A percentile compares a stretch with the other conserved stretches of the same genome.
Evolutionary conservation across 1,139 yeast genomes (phyloP).

Genomic region (Yamadazyma dushanensis): DNA sequence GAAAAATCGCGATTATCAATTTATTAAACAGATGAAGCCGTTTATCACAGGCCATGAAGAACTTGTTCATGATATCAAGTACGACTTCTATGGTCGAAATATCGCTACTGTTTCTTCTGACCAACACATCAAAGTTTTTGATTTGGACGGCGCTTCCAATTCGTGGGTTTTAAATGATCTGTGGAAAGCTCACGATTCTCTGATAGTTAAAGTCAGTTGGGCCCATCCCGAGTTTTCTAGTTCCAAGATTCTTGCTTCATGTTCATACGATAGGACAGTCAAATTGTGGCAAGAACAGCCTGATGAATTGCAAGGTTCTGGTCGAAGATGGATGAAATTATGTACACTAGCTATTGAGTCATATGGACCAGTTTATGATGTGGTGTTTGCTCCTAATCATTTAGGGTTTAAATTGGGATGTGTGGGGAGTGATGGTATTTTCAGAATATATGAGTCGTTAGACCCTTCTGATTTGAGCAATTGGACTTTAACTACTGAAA

Average conservation of each 20-base stretch:
- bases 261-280: constrained; percentile 86
- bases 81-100: constrained; percentile 86
- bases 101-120: constrained; percentile 92
- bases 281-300: constrained; percentile 90
- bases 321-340: constrained; percentile 77
- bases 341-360: constrained; percentile 77
- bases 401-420: constrained; percentile 82
- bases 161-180: constrained; percentile 82
- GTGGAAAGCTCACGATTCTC: constrained; percentile 95
- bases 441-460: constrained; percentile 82
- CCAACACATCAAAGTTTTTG: constrained; percentile 87
- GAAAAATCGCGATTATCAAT: not conserved
- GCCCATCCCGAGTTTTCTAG: constrained; percentile 94
- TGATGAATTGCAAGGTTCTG: constrained; percentile 72
- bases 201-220: constrained; percentile 81
- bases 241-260: constrained; percentile 69
- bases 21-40: constrained; percentile 47
- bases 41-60: constrained; percentile 91
- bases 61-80: constrained; percentile 81
- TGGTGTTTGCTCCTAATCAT: constrained; percentile 86
- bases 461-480: constrained; percentile 83
- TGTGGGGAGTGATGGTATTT: constrained; percentile 86
- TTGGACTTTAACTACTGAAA: constrained; percentile 80
- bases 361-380: constrained; percentile 86
- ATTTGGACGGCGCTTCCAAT: constrained; percentile 53